Conservation (phyloP, 495 filamentous ascomycete species). For the Aspergillus wentii region DNA sequence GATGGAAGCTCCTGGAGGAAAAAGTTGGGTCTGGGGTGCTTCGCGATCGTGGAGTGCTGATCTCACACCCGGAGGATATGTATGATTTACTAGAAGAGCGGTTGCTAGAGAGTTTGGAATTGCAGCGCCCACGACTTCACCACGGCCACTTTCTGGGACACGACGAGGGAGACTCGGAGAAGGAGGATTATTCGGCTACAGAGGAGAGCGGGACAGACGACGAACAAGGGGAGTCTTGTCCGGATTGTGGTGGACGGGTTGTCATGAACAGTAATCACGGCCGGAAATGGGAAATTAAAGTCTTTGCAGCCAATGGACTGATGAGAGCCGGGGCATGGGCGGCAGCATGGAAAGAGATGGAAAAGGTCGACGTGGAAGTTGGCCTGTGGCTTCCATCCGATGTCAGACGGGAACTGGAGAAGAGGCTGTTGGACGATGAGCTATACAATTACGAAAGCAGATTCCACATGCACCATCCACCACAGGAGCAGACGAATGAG, state of each 20-base stretch:
- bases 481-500: slow-evolving; percentile 9
- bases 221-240: slow-evolving; percentile 51
- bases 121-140: slow-evolving; percentile 66
- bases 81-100: slow-evolving; percentile 91
- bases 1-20: slow-evolving; percentile 72
- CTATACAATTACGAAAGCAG: too few relatives aligned
- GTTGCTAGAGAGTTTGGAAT: slow-evolving; percentile 79
- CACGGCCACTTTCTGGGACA: slow-evolving; percentile 65
- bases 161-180: slow-evolving; percentile 37
- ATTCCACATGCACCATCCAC: slow-evolving; percentile 11
- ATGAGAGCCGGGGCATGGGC: slow-evolving; percentile 91
- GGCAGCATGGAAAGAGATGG: slow-evolving; percentile 95
- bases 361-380: slow-evolving; percentile 91
- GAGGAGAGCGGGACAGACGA: slow-evolving; percentile 30
- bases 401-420: slow-evolving; percentile 42
- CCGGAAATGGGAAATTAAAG: slow-evolving; percentile 75
- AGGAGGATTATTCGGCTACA: slow-evolving; percentile 20
- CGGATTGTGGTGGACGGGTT: slow-evolving; percentile 52
- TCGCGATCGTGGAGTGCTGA: slow-evolving; percentile 71
- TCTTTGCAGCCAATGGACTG: slow-evolving; percentile 90
- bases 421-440: slow-evolving; percentile 25
- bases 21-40: slow-evolving; percentile 70
- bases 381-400: slow-evolving; percentile 62
- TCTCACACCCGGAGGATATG: slow-evolving; percentile 84
- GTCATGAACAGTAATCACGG: slow-evolving; percentile 38